Evolutionary conservation across 1,284 basidiomycete species (phyloP), one percentile per base, ranked within the genome.

Genomic region (Trametes polyzona): DNA sequence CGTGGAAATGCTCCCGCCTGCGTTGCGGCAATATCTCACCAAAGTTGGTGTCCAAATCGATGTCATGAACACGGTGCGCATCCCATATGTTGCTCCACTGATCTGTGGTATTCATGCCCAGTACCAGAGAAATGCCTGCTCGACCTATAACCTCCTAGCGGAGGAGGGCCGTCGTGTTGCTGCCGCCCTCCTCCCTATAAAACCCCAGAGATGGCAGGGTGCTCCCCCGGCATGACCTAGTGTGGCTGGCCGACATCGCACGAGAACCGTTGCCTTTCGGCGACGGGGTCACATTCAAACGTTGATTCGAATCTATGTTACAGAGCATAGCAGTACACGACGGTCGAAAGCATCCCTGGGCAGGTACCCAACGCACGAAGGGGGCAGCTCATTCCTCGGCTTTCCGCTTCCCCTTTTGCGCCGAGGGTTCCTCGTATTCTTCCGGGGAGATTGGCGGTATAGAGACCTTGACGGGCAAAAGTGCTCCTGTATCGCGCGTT

Each of bases 161-260:
- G 96, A 98, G 73, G 96, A 98, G 74, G 96, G 95, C 1, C 78
- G 96, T 52, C 88, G 88, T 17, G 93, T 98, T 12, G 92, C 93
- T 24, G 95, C 93, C 10, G 95, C 95, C 2, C 73, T 98, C 14
- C 78, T 96, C 39, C 95, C 95, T 9, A 63, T 86, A 6, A 73
- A 71, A 16, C 78, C 80, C 23, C 74, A 72, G 23, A 48, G 71
- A 32, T 87, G 84, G 85, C 49, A 49, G 16, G 49, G 43, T 7
- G 61, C 61, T 3, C 61, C 61, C 21, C 30, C 55, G 9, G 30
- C 47, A 24, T 63, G 21, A 60, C 17, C 67, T 33, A 11, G 19
- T 23, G 4, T 7, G 1, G n/a, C n/a, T n/a, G n/a, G n/a, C n/a
- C n/a, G n/a, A n/a, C n/a, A n/a, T n/a, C n/a, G n/a, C n/a, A n/a